Evolutionary conservation across 1,139 yeast genomes (phyloP).

Genomic region (Lodderomyces oxycetoniae): DNA sequence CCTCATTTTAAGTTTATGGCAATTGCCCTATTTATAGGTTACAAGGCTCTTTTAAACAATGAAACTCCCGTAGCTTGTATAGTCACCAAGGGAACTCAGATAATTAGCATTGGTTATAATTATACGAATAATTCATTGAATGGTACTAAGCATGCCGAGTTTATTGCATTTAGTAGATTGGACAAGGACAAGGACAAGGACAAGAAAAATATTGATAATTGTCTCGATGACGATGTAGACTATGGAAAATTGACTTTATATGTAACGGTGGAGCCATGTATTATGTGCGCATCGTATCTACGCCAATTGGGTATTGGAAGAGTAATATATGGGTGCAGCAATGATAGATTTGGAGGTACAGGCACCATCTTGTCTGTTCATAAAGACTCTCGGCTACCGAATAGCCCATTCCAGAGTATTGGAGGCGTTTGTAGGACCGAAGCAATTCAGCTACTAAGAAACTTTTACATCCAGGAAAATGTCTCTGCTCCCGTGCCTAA

Average conservation of each 20-base stretch:
- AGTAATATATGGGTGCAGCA: slow-evolving; percentile 88
- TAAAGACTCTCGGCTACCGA: slow-evolving; percentile 34
- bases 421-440: slow-evolving; percentile 83
- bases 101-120: slow-evolving; percentile 79
- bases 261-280: slow-evolving; percentile 97
- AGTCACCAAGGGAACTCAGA: slow-evolving; percentile 39
- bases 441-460: slow-evolving; percentile 73
- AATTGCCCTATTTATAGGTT: slow-evolving; percentile 37
- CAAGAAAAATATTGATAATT: too few relatives aligned
- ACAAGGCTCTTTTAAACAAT: slow-evolving; percentile 45
- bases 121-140: slow-evolving; percentile 81
- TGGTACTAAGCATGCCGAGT: slow-evolving; percentile 92
- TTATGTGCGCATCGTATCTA: slow-evolving; percentile 94
- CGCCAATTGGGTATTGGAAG: slow-evolving; percentile 69
- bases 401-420: slow-evolving; percentile 47
- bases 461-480: slow-evolving; percentile 82
- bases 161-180: slow-evolving; percentile 49
- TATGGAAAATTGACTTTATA: slow-evolving; percentile 58
- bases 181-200: too few relatives aligned
- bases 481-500: slow-evolving; percentile 80
- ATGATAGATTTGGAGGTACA: slow-evolving; percentile 94
- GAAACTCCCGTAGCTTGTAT: slow-evolving; percentile 72
- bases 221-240: slow-evolving; percentile 14
- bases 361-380: slow-evolving; percentile 77
- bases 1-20: slow-evolving; percentile 34